A percentile compares a stretch with the other conserved stretches of the same genome.
Evolutionary conservation across 495 filamentous ascomycete species (phyloP).

Genomic region (Tuber aestivum): DNA sequence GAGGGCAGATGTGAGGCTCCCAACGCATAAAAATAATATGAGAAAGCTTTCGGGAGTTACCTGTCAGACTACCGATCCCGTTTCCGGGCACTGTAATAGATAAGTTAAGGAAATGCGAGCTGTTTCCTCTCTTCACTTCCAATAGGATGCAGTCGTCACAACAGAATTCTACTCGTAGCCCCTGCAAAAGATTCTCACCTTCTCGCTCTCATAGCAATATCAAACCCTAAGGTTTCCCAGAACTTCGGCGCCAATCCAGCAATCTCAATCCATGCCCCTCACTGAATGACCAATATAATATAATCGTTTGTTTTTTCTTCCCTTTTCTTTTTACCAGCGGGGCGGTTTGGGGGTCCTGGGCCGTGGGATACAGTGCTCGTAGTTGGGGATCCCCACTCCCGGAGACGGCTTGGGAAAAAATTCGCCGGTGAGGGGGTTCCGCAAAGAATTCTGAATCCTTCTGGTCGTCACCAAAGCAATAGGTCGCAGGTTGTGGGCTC

Average conservation of each 20-base stretch:
- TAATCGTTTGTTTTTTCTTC: not conserved
- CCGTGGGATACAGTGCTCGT: not conserved
- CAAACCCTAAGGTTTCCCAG: not conserved
- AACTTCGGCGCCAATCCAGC: not conserved
- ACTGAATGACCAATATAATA: not conserved
- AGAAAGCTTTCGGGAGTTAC: not conserved
- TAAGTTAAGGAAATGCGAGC: not conserved
- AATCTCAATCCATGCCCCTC: not conserved
- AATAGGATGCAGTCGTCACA: not conserved
- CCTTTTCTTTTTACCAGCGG: not conserved
- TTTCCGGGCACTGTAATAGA: not conserved
- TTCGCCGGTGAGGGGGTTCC: not conserved
- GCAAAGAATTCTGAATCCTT: not conserved
- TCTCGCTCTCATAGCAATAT: not conserved
- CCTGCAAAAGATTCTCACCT: not conserved
- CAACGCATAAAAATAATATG: not conserved
- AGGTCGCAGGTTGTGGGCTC: not conserved
- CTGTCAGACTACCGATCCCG: not conserved
- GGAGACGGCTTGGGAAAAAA: not conserved
- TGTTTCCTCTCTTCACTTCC: not conserved
- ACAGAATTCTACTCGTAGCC: not conserved
- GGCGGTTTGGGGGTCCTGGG: not conserved
- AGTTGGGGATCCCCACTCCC: not conserved
- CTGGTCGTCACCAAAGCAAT: not conserved
- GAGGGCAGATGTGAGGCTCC: not conserved